Evolutionary conservation across 352 stramenopile genomes (phyloP).

Genomic region (Globisporangium lucens): DNA sequence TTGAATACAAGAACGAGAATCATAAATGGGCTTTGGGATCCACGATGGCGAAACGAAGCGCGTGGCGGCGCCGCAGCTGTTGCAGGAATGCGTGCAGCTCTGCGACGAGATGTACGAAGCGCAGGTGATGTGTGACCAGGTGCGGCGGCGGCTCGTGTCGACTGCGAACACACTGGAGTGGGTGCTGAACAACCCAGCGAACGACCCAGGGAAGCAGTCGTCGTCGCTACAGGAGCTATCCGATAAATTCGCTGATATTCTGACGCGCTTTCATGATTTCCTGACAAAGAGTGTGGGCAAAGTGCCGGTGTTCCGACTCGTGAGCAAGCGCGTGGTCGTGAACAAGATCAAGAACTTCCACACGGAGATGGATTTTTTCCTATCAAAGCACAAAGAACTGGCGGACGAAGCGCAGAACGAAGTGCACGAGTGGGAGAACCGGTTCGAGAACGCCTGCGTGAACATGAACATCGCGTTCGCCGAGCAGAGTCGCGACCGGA

Average conservation of each 20-base stretch:
- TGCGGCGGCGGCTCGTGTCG: slow-evolving; percentile 7
- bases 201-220: background rate
- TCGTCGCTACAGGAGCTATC: background rate
- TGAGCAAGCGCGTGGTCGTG: slow-evolving; percentile 11
- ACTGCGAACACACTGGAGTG: background rate
- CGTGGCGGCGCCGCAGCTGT: background rate
- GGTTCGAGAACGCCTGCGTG: slow-evolving; percentile 13
- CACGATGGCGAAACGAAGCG: background rate
- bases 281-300: background rate
- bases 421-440: slow-evolving; percentile 8
- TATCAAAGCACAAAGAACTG: background rate
- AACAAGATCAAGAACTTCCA: slow-evolving; percentile 4
- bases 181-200: background rate
- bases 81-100: background rate
- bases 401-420: slow-evolving; percentile 3
- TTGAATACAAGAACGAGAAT: background rate
- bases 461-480: slow-evolving; percentile 4
- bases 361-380: slow-evolving; percentile 1
- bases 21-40: background rate
- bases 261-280: slow-evolving; percentile 8
- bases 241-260: background rate
- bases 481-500: slow-evolving; percentile 12
- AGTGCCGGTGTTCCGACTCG: slow-evolving; percentile 1
- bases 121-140: slow-evolving; percentile 15
- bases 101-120: slow-evolving; percentile 7